Percentiles rank a stretch among this genome's conserved stretches.
Conservation (phyloP, 441 rosid genomes). For the Manihot esculenta region DNA sequence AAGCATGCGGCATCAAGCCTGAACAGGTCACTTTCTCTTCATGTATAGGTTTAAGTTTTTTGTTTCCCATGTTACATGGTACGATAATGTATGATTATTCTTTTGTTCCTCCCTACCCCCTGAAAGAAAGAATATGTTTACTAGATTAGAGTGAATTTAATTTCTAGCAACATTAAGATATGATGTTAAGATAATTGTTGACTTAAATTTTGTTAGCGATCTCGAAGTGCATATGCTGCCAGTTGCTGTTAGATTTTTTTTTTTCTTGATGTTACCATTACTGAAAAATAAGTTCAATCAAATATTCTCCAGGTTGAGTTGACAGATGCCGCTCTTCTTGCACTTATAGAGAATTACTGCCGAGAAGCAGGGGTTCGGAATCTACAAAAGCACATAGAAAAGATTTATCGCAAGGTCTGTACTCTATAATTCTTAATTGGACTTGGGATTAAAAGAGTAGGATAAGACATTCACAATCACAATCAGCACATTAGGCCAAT, state of each 20-base stretch:
- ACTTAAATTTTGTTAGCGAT: background rate
- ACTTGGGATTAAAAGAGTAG: background rate
- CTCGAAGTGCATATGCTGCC: background rate
- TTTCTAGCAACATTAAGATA: background rate
- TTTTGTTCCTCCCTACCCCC: background rate
- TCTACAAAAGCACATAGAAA: conserved; percentile 99
- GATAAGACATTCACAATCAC: background rate
- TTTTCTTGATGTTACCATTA: conserved; percentile 12
- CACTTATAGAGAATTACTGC: conserved; percentile 91
- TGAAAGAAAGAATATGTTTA: background rate
- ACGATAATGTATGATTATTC: background rate
- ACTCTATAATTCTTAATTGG: background rate
- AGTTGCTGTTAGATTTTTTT: background rate
- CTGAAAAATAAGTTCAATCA: background rate
- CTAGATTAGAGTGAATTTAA: background rate
- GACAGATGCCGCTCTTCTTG: conserved; percentile 90
- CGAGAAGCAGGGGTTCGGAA: conserved; percentile 99
- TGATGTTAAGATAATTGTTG: background rate
- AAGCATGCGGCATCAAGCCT: conserved; percentile 91
- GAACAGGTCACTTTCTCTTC: conserved; percentile 59
- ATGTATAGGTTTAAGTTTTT: background rate
- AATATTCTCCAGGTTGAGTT: conserved; percentile 71
- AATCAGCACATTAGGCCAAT: background rate
- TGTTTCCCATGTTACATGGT: background rate
- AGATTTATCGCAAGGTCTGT: conserved; percentile 95